Evolutionary conservation across 2,329 filamentous ascomycete genomes (phyloP), one percentile per base, ranked within the genome.

Genomic region (Trichophyton rubrum): DNA sequence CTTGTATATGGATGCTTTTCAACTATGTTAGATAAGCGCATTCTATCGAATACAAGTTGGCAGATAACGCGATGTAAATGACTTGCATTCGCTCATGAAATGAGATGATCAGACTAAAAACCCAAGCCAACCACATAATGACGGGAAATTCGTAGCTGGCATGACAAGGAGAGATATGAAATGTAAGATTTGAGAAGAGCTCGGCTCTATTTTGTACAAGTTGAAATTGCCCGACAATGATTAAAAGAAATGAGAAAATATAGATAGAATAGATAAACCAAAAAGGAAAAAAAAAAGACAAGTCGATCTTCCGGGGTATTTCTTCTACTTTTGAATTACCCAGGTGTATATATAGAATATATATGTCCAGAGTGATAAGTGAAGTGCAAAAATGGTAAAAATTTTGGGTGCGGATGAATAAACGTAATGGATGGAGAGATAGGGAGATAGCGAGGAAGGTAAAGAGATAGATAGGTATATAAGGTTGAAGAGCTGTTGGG

Each of bases 201-300:
- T 55, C 27, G 51, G 33, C 51, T 55, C 51, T 55, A 55, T 55
- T 38, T 20, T 55, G 30, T 55, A 55, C 51, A 38, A 38, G 33
- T 38, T 38, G 33, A 9, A 55, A 43, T 55, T 27, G 51, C 51
- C 51, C 51, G 13, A 15, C 33, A 3, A 24, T 20, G 47, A 27
- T 53, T 27, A 27, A 53, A 27, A 30, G 24, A 27, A 13, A 53
- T 53, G 47, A 3, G 30, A 35, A n/a, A 55, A 20, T 15, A 35
- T 33, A 15, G 40, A n/a, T 13, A 27, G n/a, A 15, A 33, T 15
- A 22, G 5, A 33, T 35, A 27, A 33, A 13, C 5, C 15, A 35
- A n/a, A 24, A 13, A 24, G 11, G 1, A 24, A 30, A 30, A 11
- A 8, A 33, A 53, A 33, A 55, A 27, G 7, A 35, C 6, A 30